Evolutionary conservation across 2,329 filamentous ascomycete genomes (phyloP), one percentile per base, ranked within the genome.

Genomic region (Epichloe typhina): DNA sequence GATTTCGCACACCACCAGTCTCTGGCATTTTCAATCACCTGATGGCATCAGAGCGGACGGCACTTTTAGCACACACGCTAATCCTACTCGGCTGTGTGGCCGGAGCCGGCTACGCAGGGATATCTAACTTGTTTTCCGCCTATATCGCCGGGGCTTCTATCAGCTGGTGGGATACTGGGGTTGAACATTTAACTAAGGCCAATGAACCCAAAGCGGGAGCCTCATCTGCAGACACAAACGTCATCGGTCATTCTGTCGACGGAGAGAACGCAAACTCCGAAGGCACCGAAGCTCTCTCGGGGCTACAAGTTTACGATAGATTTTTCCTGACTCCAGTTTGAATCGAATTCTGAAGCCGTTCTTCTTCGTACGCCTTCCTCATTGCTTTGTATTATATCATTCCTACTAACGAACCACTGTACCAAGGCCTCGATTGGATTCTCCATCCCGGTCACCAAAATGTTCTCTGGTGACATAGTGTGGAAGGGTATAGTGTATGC

Each of bases 401-500:
- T 4, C 5, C 6, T n/a, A 13, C 31, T 38, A 26, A 49, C 40
- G 36, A 21, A 39, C 23, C 21, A 41, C 21, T 37, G 36, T 19
- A 23, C 21, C 11, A 9, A 52, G 50, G 50, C 47, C 1, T 79
- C 76, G 0, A 84, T 91, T 37, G 86, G 86, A 0, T 90, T 91
- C 61, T 83, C 86, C 0, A 85, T 93, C 1, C 86, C 86, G 0
- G 83, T 91, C 33, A 78, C 75, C 0, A 67, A 77, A 5, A 80
- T 93, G 72, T 91, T 89, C 57, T 62, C 63, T 0, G 77, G 77
- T 0, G 59, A 67, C 0, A 72, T 86, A 0, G 66, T 89, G 2
- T 93, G 85, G 86, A 77, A 80, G 11, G 86, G 86, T 0, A 54
- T 89, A 0, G 73, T 89, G 1, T 93, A 90, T 58, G 73, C 83